Conservation (phyloP, 495 filamentous ascomycete species). For the Trypethelium eluteriae region DNA sequence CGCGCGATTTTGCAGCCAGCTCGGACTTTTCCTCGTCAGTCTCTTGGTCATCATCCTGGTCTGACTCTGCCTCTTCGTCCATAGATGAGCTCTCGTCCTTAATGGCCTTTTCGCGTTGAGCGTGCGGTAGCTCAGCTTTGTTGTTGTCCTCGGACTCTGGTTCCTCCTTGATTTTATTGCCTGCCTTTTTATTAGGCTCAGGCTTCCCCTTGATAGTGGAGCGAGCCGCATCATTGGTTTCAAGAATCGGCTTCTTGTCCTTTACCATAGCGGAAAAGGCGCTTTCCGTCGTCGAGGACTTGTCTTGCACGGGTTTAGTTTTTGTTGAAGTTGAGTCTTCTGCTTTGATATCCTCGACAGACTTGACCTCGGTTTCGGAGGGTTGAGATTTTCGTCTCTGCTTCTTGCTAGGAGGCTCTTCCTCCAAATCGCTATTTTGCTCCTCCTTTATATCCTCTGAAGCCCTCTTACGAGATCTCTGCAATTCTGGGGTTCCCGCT, state of each 20-base stretch:
- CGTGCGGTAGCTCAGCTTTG: neutral
- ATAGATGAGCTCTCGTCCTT: slow-evolving; percentile 22
- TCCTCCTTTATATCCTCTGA: slow-evolving; percentile 39
- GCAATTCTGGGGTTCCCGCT: neutral
- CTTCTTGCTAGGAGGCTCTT: slow-evolving; percentile 49
- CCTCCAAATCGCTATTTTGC: slow-evolving; percentile 25
- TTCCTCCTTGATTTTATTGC: slow-evolving; percentile 11
- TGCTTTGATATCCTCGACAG: neutral
- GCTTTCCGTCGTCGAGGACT: slow-evolving; percentile 30
- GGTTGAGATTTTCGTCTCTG: slow-evolving; percentile 19
- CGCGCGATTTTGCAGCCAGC: slow-evolving; percentile 63
- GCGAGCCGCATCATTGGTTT: neutral
- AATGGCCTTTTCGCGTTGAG: slow-evolving; percentile 11
- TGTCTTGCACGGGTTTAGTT: slow-evolving; percentile 20
- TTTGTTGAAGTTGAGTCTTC: slow-evolving; percentile 26
- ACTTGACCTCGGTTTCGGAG: neutral
- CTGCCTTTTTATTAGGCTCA: slow-evolving; percentile 4
- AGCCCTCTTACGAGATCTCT: slow-evolving; percentile 7
- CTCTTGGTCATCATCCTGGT: slow-evolving; percentile 52
- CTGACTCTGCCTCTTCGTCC: slow-evolving; percentile 30
- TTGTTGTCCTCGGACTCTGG: neutral
- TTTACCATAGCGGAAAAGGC: neutral
- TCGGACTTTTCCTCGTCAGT: slow-evolving; percentile 60
- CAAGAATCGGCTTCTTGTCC: neutral
- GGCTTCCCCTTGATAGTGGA: slow-evolving; percentile 8